phyloP scores from a whole-genome alignment of 768 basidiomycete species.

The Pholiota microspora region DNA sequence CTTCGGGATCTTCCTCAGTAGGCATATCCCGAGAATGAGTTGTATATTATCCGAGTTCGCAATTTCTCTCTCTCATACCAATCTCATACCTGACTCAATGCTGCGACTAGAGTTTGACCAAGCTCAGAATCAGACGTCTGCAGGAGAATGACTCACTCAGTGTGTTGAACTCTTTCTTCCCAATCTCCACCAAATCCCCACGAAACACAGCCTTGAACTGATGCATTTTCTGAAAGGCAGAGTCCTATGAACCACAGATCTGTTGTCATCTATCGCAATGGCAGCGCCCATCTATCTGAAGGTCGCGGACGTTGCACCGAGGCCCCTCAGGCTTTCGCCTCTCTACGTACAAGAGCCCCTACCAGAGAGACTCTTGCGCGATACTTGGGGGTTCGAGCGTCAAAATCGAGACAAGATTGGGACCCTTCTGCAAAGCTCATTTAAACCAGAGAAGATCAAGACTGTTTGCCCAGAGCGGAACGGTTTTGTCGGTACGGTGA shows the following conservation, averaged over 20 bases:
- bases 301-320: not conserved
- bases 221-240: no score
- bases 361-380: not conserved
- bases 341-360: not conserved
- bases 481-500: not conserved
- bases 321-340: not conserved
- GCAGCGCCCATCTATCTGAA: slow-evolving; percentile 1
- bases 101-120: no score
- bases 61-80: no score
- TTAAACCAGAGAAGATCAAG: not conserved
- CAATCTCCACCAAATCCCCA: not conserved
- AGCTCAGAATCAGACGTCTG: no score
- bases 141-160: no score
- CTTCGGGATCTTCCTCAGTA: no score
- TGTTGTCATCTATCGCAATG: no score
- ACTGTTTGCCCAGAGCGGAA: not conserved
- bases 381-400: not conserved
- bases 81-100: no score
- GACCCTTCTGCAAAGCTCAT: not conserved
- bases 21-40: no score
- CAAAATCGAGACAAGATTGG: not conserved
- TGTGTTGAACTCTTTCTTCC: no score
- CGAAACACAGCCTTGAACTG: not conserved
- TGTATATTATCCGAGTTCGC: no score
- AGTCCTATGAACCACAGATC: no score